Percentiles rank a stretch among this genome's conserved stretches.
phyloP scores from a whole-genome alignment of 139 green algal genomes.

The Coccomyxa sp. region DNA sequence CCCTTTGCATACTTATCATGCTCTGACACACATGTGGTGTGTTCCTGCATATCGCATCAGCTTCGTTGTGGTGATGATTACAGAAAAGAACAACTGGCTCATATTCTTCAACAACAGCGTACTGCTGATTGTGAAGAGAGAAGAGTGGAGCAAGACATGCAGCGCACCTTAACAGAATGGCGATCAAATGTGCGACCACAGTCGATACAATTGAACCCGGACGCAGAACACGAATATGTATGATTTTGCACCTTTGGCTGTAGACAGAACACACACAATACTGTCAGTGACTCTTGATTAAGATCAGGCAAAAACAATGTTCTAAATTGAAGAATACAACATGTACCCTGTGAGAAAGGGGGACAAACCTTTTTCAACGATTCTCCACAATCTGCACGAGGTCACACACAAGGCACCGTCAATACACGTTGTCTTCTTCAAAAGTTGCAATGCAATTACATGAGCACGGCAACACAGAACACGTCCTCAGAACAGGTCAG shows the following conservation, averaged over 20 bases:
- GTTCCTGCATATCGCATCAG: conserved; percentile 31
- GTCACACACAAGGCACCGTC: background rate
- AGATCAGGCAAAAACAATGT: background rate
- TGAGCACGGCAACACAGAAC: background rate
- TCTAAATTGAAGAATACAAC: background rate
- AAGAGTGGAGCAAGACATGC: background rate
- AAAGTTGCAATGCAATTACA: background rate
- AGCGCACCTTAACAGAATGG: conserved; percentile 38
- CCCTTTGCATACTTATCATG: conserved; percentile 89
- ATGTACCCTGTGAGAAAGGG: background rate
- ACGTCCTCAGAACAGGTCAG: background rate
- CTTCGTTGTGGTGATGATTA: background rate
- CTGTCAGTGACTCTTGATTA: background rate
- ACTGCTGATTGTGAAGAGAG: background rate
- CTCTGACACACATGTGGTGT: conserved; percentile 85
- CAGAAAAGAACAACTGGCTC: background rate
- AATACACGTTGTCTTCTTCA: background rate
- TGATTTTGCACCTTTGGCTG: conserved; percentile 81
- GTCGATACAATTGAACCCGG: conserved; percentile 84
- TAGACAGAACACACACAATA: background rate
- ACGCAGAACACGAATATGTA: conserved; percentile 43
- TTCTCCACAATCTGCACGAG: conserved; percentile 76
- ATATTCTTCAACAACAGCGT: background rate
- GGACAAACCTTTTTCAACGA: conserved; percentile 62
- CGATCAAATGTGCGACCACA: conserved; percentile 73